Conservation (phyloP, 345 rosid species). For the Eucalyptus coolabah region DNA sequence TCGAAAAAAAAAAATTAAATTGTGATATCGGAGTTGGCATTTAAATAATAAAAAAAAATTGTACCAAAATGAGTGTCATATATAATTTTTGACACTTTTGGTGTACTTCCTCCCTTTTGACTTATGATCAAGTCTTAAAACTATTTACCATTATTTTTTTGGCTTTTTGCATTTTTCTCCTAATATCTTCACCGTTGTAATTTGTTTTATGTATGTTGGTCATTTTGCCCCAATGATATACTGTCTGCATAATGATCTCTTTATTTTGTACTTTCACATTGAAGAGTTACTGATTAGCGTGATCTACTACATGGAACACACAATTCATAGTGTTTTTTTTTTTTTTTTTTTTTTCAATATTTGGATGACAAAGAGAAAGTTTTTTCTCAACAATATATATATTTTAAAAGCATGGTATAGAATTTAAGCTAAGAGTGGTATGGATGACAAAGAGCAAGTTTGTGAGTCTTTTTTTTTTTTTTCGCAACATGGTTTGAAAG, state of each 20-base stretch:
- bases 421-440: not conserved
- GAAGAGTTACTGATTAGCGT: not conserved
- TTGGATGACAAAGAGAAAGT: not conserved
- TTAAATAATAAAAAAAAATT: too few species aligned
- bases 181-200: not conserved
- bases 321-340: not conserved
- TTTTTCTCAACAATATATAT: not conserved
- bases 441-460: not conserved
- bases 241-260: fast-evolving
- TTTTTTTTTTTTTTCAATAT: not conserved
- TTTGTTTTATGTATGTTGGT: not conserved
- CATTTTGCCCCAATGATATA: not conserved
- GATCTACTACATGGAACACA: not conserved
- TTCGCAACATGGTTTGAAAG: not conserved
- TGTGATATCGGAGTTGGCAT: fast-evolving
- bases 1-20: too few species aligned
- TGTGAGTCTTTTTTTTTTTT: too few species aligned
- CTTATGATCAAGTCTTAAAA: not conserved
- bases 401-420: not conserved
- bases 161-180: not conserved
- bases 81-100: not conserved
- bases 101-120: too few species aligned
- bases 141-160: not conserved
- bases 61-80: not conserved
- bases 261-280: not conserved